Evolutionary conservation across 73 alveolate genomes (phyloP).

Genomic region (Breviolum minutum): DNA sequence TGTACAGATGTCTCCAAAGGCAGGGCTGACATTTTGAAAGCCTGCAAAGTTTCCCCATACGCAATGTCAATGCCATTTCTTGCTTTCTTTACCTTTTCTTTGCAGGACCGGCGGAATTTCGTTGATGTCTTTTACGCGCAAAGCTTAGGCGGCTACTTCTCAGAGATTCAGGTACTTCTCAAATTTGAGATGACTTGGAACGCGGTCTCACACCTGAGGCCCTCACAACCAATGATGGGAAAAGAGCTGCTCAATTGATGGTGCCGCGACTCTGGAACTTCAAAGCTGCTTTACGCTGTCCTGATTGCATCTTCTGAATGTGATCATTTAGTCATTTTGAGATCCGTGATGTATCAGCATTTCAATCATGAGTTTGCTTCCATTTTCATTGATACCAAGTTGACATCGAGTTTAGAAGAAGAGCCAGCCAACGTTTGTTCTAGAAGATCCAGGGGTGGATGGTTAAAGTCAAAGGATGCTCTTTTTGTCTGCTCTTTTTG

Average conservation of each 20-base stretch:
- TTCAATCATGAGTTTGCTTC: too few species aligned
- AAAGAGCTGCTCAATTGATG: constrained; percentile 81
- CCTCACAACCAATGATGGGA: constrained; percentile 62
- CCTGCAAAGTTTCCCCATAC: background rate
- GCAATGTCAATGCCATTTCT: background rate
- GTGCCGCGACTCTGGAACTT: background rate
- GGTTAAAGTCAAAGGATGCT: too few species aligned
- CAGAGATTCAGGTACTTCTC: too few species aligned
- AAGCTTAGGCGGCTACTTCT: background rate
- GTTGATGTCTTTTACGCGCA: constrained; percentile 51
- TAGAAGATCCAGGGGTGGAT: too few species aligned
- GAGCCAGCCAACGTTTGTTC: too few species aligned
- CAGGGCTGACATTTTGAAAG: background rate
- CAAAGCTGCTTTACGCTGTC: too few species aligned
- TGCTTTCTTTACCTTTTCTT: background rate
- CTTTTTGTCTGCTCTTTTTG: too few species aligned
- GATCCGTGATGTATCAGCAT: too few species aligned
- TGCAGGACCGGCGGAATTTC: constrained; percentile 84
- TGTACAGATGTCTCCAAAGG: constrained; percentile 88
- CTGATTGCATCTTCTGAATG: too few species aligned
- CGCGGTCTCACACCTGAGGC: background rate
- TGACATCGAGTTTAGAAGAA: too few species aligned
- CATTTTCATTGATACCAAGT: too few species aligned
- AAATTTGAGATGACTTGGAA: too few species aligned
- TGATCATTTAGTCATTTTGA: background rate